Percentiles rank a stretch among this genome's conserved stretches.
Conservation (phyloP, 495 filamentous ascomycete genomes). For the Penicillium salamii region DNA sequence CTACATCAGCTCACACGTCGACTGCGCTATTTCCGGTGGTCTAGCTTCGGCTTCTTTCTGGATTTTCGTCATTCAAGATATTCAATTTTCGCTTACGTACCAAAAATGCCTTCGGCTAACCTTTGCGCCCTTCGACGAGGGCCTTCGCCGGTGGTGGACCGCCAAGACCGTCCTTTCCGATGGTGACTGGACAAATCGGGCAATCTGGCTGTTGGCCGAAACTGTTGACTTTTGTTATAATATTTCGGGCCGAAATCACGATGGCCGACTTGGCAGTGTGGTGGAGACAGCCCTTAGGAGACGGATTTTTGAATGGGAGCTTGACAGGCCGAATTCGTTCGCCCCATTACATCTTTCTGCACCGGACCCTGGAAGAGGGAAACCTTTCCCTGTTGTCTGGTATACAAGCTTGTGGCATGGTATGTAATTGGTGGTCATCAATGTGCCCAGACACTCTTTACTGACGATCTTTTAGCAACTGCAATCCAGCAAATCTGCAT, state of each 20-base stretch:
- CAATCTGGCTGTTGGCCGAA: conserved; percentile 41
- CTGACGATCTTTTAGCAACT: conserved; percentile 23
- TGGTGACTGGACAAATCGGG: conserved; percentile 39
- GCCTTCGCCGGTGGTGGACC: conserved; percentile 32
- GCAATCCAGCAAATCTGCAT: conserved; percentile 41
- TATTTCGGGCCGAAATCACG: conserved; percentile 18
- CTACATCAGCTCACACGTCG: conserved; percentile 42
- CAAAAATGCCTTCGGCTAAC: conserved; percentile 37
- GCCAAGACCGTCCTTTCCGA: conserved; percentile 27
- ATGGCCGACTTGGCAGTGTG: conserved; percentile 13
- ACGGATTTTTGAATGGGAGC: conserved; percentile 34
- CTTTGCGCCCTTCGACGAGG: conserved; percentile 36
- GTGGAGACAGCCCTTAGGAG: conserved; percentile 24
- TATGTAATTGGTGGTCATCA: conserved; percentile 10
- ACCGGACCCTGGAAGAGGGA: conserved; percentile 26
- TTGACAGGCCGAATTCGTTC: conserved; percentile 29
- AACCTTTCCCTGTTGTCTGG: conserved; percentile 39
- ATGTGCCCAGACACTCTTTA: not conserved
- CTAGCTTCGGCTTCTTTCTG: conserved; percentile 43
- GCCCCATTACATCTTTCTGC: conserved; percentile 34
- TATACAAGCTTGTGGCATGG: conserved; percentile 38
- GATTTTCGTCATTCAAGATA: conserved; percentile 45
- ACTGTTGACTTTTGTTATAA: conserved; percentile 41
- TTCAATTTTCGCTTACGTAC: conserved; percentile 39
- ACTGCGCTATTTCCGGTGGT: conserved; percentile 37